Conservation (phyloP, 768 basidiomycete species). For the Suillus decipiens region DNA sequence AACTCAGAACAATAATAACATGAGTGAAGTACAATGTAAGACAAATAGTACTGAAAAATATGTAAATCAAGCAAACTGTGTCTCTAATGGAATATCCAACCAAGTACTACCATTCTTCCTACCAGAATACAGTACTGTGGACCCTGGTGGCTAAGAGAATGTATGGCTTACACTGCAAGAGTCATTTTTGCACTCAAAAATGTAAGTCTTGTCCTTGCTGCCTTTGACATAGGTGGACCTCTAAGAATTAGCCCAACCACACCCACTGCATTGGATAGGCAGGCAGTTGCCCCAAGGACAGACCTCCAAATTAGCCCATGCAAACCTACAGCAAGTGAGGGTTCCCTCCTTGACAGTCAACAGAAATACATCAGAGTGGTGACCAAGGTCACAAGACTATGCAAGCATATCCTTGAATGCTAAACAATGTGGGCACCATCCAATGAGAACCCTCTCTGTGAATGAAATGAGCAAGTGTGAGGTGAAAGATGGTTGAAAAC, state of each 20-base stretch:
- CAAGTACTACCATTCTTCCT: slow-evolving; percentile 1
- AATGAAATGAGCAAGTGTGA: neutral
- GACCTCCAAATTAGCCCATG: neutral
- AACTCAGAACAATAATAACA: neutral
- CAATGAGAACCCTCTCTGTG: neutral
- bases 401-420: neutral
- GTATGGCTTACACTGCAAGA: neutral
- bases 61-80: neutral
- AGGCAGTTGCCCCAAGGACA: slow-evolving; percentile 1
- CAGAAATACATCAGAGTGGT: neutral
- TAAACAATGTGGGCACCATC: neutral
- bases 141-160: neutral
- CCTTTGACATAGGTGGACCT: neutral
- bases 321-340: neutral
- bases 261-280: slow-evolving; percentile 7
- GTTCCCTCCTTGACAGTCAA: neutral
- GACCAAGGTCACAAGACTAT: neutral
- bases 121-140: neutral
- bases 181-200: slow-evolving; percentile 4
- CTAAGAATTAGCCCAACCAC: neutral
- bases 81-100: neutral
- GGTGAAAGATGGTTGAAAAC: neutral
- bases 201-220: neutral
- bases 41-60: neutral
- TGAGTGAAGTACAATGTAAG: neutral